phyloP scores from a whole-genome alignment of 2,329 filamentous ascomycete genomes.

The Fusarium pilosicola region DNA sequence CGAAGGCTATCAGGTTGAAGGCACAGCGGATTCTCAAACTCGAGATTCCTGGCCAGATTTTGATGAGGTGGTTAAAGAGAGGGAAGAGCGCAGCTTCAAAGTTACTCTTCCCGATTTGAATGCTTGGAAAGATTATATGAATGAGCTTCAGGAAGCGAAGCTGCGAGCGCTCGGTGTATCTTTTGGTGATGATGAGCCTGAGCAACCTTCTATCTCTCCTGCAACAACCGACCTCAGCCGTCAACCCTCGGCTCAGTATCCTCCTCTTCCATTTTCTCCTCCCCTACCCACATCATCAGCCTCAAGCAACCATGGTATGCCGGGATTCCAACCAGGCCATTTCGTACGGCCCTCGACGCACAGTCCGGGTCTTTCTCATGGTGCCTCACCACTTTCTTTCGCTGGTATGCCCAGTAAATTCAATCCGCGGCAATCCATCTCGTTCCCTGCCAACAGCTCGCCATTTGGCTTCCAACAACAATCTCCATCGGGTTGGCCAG shows the following conservation, averaged over 20 bases:
- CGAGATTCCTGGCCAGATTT: constrained; percentile 73
- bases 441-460: constrained; percentile 70
- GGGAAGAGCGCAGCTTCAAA: constrained; percentile 61
- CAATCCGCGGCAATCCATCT: constrained; percentile 78
- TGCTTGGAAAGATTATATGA: constrained; percentile 79
- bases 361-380: constrained; percentile 71
- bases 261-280: constrained; percentile 82
- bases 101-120: constrained; percentile 78
- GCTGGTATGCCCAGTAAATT: constrained; percentile 66
- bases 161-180: constrained; percentile 90
- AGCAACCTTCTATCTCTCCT: constrained; percentile 72
- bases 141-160: constrained; percentile 88
- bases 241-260: constrained; percentile 78
- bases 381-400: constrained; percentile 79
- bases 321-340: constrained; percentile 65
- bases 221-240: constrained; percentile 70
- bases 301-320: constrained; percentile 70
- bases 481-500: constrained; percentile 67
- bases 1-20: constrained; percentile 52
- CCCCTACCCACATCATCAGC: constrained; percentile 83
- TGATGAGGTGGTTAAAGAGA: constrained; percentile 67
- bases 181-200: constrained; percentile 77
- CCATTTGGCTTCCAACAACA: constrained; percentile 74
- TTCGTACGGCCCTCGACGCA: constrained; percentile 71
- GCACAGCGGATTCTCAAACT: constrained; percentile 67